These are phyloP conservation scores for Pythium guiyangense DNA, from an alignment of 352 stramenopile species.

Conservation along the genomic window DNA sequence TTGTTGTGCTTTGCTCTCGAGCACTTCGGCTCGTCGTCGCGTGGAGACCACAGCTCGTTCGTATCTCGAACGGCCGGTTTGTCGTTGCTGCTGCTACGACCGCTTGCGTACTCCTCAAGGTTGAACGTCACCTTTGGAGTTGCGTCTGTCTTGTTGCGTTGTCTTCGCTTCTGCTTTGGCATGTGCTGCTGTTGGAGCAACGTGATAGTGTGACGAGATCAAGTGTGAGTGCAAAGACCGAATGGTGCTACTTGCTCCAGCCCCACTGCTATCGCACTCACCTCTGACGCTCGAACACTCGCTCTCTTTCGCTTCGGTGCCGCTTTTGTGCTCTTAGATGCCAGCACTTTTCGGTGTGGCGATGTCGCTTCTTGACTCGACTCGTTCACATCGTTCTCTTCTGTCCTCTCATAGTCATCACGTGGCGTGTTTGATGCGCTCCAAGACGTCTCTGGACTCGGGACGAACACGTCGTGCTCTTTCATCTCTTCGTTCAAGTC, in stretches of 20 bases:
- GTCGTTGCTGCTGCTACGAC: not conserved
- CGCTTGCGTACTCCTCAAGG: not conserved
- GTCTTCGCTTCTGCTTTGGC: too few relatives aligned
- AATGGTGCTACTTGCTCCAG: too few relatives aligned
- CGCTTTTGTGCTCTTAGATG: too few relatives aligned
- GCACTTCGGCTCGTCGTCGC: not conserved
- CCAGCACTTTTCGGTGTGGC: too few relatives aligned
- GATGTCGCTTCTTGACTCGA: too few relatives aligned
- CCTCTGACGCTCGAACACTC: not conserved
- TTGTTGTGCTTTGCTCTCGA: slow-evolving; percentile 1
- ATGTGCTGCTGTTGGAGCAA: not conserved
- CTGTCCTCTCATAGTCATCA: too few relatives aligned
- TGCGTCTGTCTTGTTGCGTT: not conserved
- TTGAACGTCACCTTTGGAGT: not conserved
- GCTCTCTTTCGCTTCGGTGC: not conserved
- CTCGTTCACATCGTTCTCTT: too few relatives aligned
- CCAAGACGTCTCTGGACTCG: too few relatives aligned
- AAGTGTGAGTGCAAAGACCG: too few relatives aligned
- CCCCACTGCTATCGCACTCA: not conserved
- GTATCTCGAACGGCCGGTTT: not conserved
- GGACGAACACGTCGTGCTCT: not conserved
- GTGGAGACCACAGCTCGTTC: not conserved
- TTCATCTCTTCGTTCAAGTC: slow-evolving; percentile 6
- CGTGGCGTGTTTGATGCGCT: too few relatives aligned
- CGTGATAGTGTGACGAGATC: not conserved